phyloP scores from a whole-genome alignment of 2,329 filamentous ascomycete genomes.

The Aspergillus unguis region DNA sequence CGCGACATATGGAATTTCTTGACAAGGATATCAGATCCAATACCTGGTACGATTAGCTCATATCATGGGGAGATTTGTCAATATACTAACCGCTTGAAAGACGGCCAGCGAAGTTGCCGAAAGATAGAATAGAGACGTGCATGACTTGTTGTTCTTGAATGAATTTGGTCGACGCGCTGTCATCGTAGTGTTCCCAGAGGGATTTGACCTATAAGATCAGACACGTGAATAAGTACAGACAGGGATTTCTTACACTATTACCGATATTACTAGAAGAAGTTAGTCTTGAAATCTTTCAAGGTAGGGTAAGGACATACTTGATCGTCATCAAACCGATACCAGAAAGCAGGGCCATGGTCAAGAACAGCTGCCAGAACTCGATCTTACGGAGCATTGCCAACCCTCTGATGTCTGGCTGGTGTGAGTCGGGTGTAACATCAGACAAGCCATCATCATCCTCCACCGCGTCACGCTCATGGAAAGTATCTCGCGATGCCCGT shows the following conservation, averaged over 20 bases:
- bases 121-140: conserved; percentile 90
- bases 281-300: conserved; percentile 23
- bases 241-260: conserved; percentile 60
- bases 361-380: conserved; percentile 90
- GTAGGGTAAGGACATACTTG: conserved; percentile 58
- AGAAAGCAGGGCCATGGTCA: conserved; percentile 82
- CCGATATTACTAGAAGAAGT: conserved; percentile 74
- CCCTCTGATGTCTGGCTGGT: conserved; percentile 87
- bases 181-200: conserved; percentile 82
- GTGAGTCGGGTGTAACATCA: conserved; percentile 67
- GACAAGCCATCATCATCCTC: conserved; percentile 48
- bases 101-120: conserved; percentile 80
- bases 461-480: conserved; percentile 21
- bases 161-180: conserved; percentile 66
- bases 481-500: conserved; percentile 50
- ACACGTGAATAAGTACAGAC: background rate
- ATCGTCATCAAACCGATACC: conserved; percentile 98
- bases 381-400: conserved; percentile 65
- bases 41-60: conserved; percentile 51
- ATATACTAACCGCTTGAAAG: conserved; percentile 64
- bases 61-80: background rate
- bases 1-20: conserved; percentile 76
- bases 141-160: conserved; percentile 79
- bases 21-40: conserved; percentile 86
- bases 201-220: conserved; percentile 57